Evolutionary conservation across 495 filamentous ascomycete genomes (phyloP), one percentile per base, ranked within the genome.

Genomic region (Neurospora sp.): DNA sequence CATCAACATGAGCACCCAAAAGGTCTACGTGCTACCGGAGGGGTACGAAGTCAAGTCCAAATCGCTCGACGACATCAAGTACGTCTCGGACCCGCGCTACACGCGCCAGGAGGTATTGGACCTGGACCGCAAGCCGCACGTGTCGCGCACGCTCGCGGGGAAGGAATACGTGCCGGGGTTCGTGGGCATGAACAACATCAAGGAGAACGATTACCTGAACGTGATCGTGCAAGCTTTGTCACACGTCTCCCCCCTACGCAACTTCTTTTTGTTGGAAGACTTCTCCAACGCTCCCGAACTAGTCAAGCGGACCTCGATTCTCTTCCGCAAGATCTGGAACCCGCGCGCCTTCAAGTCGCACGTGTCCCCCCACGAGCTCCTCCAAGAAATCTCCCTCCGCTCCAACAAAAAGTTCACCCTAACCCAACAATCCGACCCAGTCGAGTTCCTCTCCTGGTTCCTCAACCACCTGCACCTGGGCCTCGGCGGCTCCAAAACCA

Each of bases 101-200:
- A 88, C 89, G 73, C 91, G 90, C 76, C 88, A 88, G 38, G 91
- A 97, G 76, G 94, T 98, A 8, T 83, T 85, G 76, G 90, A 89
- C 78, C 81, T 98, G 13, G 96, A 98, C 82, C 92, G 88, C 78
- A 91, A 92, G 79, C 88, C 89, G 42, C 89, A 89, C 78, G 87
- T 86, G 39, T 89, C 91, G 34, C 94, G 89, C 88, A 94, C 97
- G 76, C 85, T 98, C 24, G 84, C 84, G 21, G 92, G 92, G 42
- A 91, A 91, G 78, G 90, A 91, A 80, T 99, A 98, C 81, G 90
- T 90, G 75, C 96, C 93, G 75, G 93, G 96, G 5, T 99, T 97
- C 80, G 94, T 99, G 74, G 96, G 96, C 74, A 94, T 99, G 91
- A 98, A 99, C 85, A 98, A 99, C 81, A 98, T 99, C 85, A 99